Percentiles rank a stretch among this genome's conserved stretches.
phyloP scores from a whole-genome alignment of 2,329 filamentous ascomycete species.

The Aspergillus costaricaensis region DNA sequence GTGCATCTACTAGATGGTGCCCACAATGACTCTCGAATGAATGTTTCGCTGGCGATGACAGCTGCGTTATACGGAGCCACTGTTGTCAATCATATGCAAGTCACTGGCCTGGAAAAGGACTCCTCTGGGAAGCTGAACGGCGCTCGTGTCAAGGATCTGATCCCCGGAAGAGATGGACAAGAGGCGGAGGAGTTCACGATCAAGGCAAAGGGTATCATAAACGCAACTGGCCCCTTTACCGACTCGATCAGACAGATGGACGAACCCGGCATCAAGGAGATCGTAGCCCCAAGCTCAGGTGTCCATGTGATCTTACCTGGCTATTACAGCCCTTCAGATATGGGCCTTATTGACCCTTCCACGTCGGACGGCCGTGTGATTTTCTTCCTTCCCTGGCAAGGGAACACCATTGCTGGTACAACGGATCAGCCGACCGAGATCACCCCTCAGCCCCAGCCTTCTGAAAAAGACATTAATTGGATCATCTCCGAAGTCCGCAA shows the following conservation, averaged over 20 bases:
- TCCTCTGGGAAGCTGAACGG: constrained; percentile 71
- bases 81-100: constrained; percentile 80
- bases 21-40: constrained; percentile 92
- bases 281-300: constrained; percentile 81
- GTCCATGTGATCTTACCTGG: constrained; percentile 85
- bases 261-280: constrained; percentile 69
- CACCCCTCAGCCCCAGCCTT: constrained; percentile 71
- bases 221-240: constrained; percentile 85
- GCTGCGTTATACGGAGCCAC: constrained; percentile 84
- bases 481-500: constrained; percentile 80
- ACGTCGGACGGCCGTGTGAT: constrained; percentile 88
- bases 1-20: constrained; percentile 64
- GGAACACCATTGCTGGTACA: constrained; percentile 87
- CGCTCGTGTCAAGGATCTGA: constrained; percentile 70
- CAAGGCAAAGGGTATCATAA: constrained; percentile 78
- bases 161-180: constrained; percentile 66
- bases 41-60: constrained; percentile 83
- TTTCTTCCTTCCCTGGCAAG: constrained; percentile 92
- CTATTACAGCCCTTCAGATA: constrained; percentile 80
- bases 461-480: constrained; percentile 84
- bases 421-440: constrained; percentile 78
- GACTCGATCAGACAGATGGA: constrained; percentile 86
- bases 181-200: constrained; percentile 66
- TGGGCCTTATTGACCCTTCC: constrained; percentile 83
- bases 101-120: constrained; percentile 75